Evolutionary conservation across 192 early-diverging fungal species (phyloP).

Genomic region (Coemansia sp.): DNA sequence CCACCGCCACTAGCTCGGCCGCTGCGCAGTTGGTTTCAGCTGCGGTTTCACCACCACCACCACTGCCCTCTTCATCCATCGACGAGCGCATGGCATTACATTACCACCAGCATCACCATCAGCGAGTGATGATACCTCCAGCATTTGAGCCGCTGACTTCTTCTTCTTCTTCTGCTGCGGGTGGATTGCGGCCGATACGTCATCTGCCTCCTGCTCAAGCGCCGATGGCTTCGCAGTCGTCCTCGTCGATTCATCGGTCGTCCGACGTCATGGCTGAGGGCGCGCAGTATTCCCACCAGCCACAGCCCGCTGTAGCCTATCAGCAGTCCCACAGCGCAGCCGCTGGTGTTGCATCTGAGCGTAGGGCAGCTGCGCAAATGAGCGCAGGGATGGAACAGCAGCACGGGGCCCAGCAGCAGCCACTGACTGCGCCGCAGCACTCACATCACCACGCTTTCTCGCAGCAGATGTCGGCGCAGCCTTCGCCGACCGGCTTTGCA

Average conservation of each 20-base stretch:
- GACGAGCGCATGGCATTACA: slow-evolving; percentile 10
- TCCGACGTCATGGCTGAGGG: not conserved
- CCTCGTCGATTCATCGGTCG: not conserved
- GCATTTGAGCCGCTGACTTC: not conserved
- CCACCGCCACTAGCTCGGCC: not conserved
- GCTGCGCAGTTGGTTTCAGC: slow-evolving; percentile 1
- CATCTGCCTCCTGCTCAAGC: not conserved
- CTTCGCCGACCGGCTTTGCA: not conserved
- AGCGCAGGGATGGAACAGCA: not conserved
- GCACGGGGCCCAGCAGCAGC: not conserved
- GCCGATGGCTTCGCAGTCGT: not conserved
- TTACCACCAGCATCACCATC: slow-evolving; percentile 10
- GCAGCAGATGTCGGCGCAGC: not conserved
- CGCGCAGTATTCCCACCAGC: not conserved
- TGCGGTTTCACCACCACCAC: not conserved
- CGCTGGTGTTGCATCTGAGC: slow-evolving; percentile 4
- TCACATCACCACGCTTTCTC: not conserved
- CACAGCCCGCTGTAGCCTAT: slow-evolving; percentile 7
- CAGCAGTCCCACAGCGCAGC: slow-evolving; percentile 1
- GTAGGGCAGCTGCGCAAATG: not conserved
- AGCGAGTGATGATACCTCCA: not conserved
- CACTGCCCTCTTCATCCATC: not conserved
- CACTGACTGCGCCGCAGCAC: not conserved
- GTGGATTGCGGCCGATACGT: not conserved
- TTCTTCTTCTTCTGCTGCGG: not conserved